Percentiles rank a stretch among this genome's conserved stretches.
These are phyloP conservation scores for Hyaloscypha bicolor DNA, from an alignment of 495 filamentous ascomycete genomes.

Conservation along the genomic window DNA sequence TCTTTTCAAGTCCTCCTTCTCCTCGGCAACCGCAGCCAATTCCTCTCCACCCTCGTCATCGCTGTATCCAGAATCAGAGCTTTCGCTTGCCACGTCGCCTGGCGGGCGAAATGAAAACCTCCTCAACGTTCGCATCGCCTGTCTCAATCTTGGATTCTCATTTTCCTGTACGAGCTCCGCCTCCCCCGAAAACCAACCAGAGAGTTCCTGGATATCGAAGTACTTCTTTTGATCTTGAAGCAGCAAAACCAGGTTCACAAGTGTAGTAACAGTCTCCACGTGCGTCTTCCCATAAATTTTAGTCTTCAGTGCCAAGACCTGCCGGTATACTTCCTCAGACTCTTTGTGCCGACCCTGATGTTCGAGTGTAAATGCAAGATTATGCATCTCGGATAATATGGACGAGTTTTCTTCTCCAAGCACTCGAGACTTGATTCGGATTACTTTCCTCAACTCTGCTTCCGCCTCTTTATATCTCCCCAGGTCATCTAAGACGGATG, in stretches of 20 bases:
- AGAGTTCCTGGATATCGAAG: background rate
- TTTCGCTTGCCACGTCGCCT: background rate
- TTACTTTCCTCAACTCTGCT: background rate
- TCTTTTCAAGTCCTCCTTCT: background rate
- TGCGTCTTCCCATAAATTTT: conserved; percentile 8
- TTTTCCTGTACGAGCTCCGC: background rate
- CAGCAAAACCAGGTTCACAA: background rate
- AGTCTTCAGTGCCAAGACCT: conserved; percentile 7
- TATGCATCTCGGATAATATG: conserved; percentile 9
- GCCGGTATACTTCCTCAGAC: conserved; percentile 27
- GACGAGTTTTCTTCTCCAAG: conserved; percentile 1
- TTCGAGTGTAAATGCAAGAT: conserved; percentile 15
- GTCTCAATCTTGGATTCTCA: background rate
- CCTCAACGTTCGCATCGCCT: background rate
- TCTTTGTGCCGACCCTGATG: conserved; percentile 28
- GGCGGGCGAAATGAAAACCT: background rate
- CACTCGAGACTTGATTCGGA: background rate
- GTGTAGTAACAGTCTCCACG: background rate
- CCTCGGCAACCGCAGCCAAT: background rate
- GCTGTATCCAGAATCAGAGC: background rate
- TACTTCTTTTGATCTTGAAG: background rate
- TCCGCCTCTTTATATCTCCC: conserved; percentile 5
- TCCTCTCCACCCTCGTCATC: background rate
- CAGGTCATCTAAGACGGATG: conserved; percentile 3
- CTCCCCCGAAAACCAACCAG: background rate